A percentile compares a stretch with the other conserved stretches of the same genome.
Evolutionary conservation across 75 land plant species (phyloP).

Genomic region (Cunninghamia lanceolata): DNA sequence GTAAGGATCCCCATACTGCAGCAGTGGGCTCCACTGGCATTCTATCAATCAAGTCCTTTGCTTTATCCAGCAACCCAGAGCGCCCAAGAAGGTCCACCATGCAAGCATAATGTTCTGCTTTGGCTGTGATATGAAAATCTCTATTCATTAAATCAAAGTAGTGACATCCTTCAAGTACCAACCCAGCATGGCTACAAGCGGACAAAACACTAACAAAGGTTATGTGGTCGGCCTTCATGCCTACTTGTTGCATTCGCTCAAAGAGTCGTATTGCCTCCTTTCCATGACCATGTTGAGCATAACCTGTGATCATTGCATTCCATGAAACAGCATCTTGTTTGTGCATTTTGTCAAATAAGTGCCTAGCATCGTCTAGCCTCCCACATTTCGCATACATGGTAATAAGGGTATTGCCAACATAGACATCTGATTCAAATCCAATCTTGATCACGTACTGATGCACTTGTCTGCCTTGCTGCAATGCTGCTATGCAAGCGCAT

Average conservation of each 20-base stretch:
- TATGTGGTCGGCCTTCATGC: constrained; percentile 16
- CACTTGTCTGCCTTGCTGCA: constrained; percentile 24
- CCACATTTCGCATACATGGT: constrained; percentile 16
- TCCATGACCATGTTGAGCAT: constrained; percentile 20
- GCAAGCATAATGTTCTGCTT: constrained; percentile 19
- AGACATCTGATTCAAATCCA: constrained; percentile 25
- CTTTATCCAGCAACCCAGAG: constrained; percentile 13
- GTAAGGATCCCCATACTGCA: constrained; percentile 13
- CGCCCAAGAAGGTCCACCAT: constrained; percentile 22
- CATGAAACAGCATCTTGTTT: constrained; percentile 25
- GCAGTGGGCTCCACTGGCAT: constrained; percentile 19
- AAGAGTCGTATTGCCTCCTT: constrained; percentile 22
- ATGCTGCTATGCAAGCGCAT: constrained; percentile 16
- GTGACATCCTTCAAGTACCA: constrained; percentile 19
- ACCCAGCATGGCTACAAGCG: constrained; percentile 26
- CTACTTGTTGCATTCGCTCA: constrained; percentile 8
- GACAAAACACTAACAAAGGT: constrained; percentile 31
- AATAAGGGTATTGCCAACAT: constrained; percentile 15
- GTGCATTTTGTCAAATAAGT: constrained; percentile 5
- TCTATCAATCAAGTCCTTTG: neutral
- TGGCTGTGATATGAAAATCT: constrained; percentile 6
- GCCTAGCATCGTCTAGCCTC: constrained; percentile 4
- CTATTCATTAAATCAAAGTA: constrained; percentile 8
- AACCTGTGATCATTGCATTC: constrained; percentile 36
- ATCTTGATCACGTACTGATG: constrained; percentile 11